Evolutionary conservation across 2,329 filamentous ascomycete species (phyloP).

Genomic region (Phialemonium atrogriseum): DNA sequence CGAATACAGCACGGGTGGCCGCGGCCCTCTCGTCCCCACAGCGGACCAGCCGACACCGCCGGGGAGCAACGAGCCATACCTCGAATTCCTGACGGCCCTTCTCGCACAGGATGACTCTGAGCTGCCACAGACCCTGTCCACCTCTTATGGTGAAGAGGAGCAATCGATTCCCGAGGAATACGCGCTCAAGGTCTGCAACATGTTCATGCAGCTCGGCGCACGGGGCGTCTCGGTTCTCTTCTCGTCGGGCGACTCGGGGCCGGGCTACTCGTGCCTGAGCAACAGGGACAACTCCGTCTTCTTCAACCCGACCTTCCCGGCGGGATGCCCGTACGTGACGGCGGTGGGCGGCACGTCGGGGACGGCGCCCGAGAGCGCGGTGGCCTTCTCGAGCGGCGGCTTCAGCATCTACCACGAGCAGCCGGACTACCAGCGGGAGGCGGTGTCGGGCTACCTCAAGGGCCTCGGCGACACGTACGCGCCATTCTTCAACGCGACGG

Average conservation of each 20-base stretch:
- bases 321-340: constrained; percentile 30
- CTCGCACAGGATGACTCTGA: constrained; percentile 37
- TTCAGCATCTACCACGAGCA: constrained; percentile 29
- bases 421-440: constrained; percentile 23
- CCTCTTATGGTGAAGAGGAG: constrained; percentile 61
- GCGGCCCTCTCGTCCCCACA: constrained; percentile 46
- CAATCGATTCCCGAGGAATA: constrained; percentile 55
- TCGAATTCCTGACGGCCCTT: constrained; percentile 53
- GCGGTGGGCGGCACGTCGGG: constrained; percentile 22
- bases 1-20: constrained; percentile 53
- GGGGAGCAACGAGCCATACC: constrained; percentile 63
- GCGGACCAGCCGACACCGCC: constrained; percentile 34
- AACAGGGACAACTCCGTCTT: constrained; percentile 34
- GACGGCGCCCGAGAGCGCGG: constrained; percentile 23
- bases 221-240: constrained; percentile 60
- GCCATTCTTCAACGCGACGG: constrained; percentile 25
- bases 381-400: constrained; percentile 29
- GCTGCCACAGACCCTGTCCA: constrained; percentile 54
- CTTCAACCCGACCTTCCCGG: constrained; percentile 29
- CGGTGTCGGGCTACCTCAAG: constrained; percentile 22
- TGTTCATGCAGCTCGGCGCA: constrained; percentile 58
- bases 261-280: constrained; percentile 52
- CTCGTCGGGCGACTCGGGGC: constrained; percentile 50
- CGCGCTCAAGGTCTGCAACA: constrained; percentile 51
- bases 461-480: constrained; percentile 29